Evolutionary conservation across 495 filamentous ascomycete genomes (phyloP).

Genomic region (Pseudoneurospora amorphoporcata): DNA sequence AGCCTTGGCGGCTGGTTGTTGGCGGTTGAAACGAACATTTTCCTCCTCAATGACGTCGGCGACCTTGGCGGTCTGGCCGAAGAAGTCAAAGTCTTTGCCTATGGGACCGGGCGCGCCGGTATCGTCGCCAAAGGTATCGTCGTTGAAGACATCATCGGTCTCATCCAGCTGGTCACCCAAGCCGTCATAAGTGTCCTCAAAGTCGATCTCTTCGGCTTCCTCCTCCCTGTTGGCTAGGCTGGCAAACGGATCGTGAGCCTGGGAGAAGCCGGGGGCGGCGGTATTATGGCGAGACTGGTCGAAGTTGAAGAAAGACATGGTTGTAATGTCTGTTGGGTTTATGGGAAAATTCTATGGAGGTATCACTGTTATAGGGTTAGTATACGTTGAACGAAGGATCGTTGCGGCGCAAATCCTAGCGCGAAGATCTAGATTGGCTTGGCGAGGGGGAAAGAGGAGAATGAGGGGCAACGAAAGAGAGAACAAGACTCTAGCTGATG

Average conservation of each 20-base stretch:
- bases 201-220: slow-evolving; percentile 77
- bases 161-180: slow-evolving; percentile 87
- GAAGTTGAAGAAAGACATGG: slow-evolving; percentile 70
- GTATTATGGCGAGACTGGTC: slow-evolving; percentile 53
- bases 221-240: slow-evolving; percentile 60
- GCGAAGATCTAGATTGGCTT: not conserved
- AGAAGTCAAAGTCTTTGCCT: slow-evolving; percentile 96
- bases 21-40: slow-evolving; percentile 66
- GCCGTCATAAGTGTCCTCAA: slow-evolving; percentile 97
- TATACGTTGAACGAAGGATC: not conserved
- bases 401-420: not conserved
- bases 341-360: not conserved
- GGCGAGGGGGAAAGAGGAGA: not conserved
- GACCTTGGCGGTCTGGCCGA: slow-evolving; percentile 80
- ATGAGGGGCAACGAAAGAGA: not conserved
- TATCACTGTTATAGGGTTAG: not conserved
- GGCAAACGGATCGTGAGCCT: slow-evolving; percentile 82
- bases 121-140: slow-evolving; percentile 81
- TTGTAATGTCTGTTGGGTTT: not conserved
- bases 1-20: slow-evolving; percentile 41
- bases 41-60: slow-evolving; percentile 80
- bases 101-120: slow-evolving; percentile 31
- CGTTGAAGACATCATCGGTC: slow-evolving; percentile 89
- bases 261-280: slow-evolving; percentile 61
- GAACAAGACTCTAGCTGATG: not conserved